phyloP scores from a whole-genome alignment of 1,139 yeast species.

The Blastobotrys petasosporus region DNA sequence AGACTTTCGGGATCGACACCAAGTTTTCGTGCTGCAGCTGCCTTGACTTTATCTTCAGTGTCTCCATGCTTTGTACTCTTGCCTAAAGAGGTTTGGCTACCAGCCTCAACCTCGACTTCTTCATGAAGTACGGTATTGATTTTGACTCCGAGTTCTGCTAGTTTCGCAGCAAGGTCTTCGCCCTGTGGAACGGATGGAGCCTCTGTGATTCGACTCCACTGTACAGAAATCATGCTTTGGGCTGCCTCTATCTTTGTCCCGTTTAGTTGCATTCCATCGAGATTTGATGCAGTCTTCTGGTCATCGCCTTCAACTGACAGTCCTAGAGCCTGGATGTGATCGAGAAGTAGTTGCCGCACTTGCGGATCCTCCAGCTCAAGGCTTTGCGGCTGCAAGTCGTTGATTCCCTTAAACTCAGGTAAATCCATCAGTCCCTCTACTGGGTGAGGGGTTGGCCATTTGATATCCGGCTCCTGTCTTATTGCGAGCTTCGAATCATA shows the following conservation, averaged over 20 bases:
- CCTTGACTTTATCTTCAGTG: no score
- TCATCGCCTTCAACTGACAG: conserved; percentile 12
- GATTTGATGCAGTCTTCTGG: not conserved
- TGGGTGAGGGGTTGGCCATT: not conserved
- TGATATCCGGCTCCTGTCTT: not conserved
- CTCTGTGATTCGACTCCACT: conserved; percentile 22
- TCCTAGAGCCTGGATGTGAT: conserved; percentile 13
- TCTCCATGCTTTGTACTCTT: no score
- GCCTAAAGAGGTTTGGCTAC: no score
- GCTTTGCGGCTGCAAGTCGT: conserved; percentile 13
- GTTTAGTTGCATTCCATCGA: not conserved
- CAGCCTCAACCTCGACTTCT: no score
- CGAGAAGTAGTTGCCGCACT: conserved; percentile 16
- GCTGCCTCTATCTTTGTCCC: conserved; percentile 3
- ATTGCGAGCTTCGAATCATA: not conserved
- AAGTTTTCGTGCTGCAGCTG: no score
- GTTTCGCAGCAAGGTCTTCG: conserved; percentile 3
- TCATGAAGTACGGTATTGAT: no score
- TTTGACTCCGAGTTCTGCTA: not conserved
- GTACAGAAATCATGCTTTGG: conserved; percentile 14
- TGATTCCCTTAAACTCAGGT: conserved; percentile 6
- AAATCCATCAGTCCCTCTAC: conserved; percentile 1
- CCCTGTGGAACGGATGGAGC: conserved; percentile 15
- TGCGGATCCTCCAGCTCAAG: conserved; percentile 14
- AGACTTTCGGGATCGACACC: no score